Base-by-base conservation (phyloP, 129 eudicot species). In the Calendula officinalis region DNA sequence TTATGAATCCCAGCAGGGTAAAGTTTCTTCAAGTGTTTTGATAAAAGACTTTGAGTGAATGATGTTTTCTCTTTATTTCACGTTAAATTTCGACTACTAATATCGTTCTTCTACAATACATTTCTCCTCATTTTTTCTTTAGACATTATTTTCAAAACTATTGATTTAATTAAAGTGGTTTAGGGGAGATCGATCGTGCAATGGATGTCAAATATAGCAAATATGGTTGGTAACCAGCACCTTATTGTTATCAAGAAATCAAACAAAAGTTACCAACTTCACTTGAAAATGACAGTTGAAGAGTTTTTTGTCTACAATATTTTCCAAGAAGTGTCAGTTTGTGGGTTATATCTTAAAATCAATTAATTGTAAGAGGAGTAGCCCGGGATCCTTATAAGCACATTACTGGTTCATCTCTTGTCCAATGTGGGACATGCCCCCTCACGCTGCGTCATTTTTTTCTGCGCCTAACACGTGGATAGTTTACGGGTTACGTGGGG, bases 21-120 rank as follows among this genome's bases (percentile, higher is more conserved):
- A 3, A 88, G 88, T 81, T 80, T 92, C 80, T 88, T 88, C 69
- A 92, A 68, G 79, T 85, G 86, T 73, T 74, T 92, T 41, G 90
- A 73, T 56, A 88, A 55, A 6, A 77, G 47, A 65, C 77, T 77
- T 67, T 71, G 76, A 69, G 44, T 73, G 55, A 86, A 81, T 67
- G 60, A 54, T 9, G 55, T 44, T 51, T 78, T 84, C 41, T 84
- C 86, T 41, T 80, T 82, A 11, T 56, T 61, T 39, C 77, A 78
- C 48, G 38, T 69, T 14, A 60, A 8, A 58, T 46, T 69, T 3
- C 57, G 63, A 55, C 66, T 60, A 16, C 9, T 66, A 22, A 22
- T 22, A 51, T 7, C 39, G 61, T 67, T 72, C 51, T 47, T 83
- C 73, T 78, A 83, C 65, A 78, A 82, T 14, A 69, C 34, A 59